These are phyloP conservation scores for Usnea hakonensis DNA, from an alignment of 495 filamentous ascomycete genomes.

Conservation along the genomic window DNA sequence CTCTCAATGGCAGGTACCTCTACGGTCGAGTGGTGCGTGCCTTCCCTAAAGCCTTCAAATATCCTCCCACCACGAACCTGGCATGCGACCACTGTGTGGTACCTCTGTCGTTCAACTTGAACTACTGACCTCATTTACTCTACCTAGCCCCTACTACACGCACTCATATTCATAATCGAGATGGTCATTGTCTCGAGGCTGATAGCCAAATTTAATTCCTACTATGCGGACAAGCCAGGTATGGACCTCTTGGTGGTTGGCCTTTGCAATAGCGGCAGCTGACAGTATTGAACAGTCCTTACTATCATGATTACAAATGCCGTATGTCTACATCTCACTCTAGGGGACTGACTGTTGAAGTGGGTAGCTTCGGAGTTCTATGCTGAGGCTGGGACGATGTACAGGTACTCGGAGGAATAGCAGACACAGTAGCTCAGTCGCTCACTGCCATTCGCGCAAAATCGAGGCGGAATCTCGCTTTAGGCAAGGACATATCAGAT, in stretches of 20 bases:
- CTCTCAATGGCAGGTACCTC: conserved; percentile 69
- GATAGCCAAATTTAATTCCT: conserved; percentile 80
- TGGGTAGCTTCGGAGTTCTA: background rate
- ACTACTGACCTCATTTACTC: conserved; percentile 24
- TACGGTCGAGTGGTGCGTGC: conserved; percentile 69
- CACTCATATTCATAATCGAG: conserved; percentile 77
- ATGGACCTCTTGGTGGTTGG: conserved; percentile 24
- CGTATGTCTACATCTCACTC: conserved; percentile 42
- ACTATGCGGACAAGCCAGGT: conserved; percentile 84
- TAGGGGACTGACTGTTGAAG: background rate
- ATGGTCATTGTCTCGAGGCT: conserved; percentile 77
- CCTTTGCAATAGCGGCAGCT: conserved; percentile 24
- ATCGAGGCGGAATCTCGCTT: conserved; percentile 49
- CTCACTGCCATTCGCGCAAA: conserved; percentile 75
- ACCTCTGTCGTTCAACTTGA: background rate
- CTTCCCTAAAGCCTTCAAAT: conserved; percentile 13
- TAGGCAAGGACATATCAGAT: conserved; percentile 56
- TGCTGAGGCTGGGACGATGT: conserved; percentile 8
- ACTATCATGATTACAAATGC: conserved; percentile 99
- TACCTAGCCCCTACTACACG: conserved; percentile 74
- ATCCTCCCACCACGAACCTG: conserved; percentile 14
- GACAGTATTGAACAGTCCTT: conserved; percentile 50
- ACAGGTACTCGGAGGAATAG: conserved; percentile 77
- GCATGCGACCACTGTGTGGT: conserved; percentile 6
- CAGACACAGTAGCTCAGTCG: conserved; percentile 91